Conservation (phyloP, 2,329 filamentous ascomycete genomes). For the Zopfia rhizophila region DNA sequence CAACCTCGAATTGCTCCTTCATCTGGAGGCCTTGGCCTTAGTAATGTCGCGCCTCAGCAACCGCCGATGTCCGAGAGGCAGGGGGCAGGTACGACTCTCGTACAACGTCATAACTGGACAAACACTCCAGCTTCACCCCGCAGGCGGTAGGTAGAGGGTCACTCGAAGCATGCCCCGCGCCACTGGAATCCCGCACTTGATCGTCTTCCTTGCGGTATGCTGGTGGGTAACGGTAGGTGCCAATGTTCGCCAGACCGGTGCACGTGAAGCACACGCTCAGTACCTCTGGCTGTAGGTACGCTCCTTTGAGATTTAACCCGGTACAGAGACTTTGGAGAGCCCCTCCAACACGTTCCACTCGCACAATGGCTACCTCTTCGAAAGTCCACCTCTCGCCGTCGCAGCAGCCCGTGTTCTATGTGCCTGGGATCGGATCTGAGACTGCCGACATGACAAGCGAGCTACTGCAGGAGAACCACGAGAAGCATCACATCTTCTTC, state of each 20-base stretch:
- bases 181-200: too few species aligned
- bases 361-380: slow-evolving; percentile 19
- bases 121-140: too few species aligned
- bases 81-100: too few species aligned
- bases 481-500: slow-evolving; percentile 49
- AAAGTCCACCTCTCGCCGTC: slow-evolving; percentile 49
- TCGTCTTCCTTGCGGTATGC: too few species aligned
- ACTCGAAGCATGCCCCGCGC: too few species aligned
- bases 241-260: slow-evolving; percentile 1
- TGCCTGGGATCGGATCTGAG: slow-evolving; percentile 60
- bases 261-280: slow-evolving; percentile 1
- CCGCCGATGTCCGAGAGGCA: too few species aligned
- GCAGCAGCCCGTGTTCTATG: slow-evolving; percentile 57
- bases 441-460: slow-evolving; percentile 70
- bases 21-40: too few species aligned
- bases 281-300: background rate
- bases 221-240: background rate
- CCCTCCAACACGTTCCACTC: too few species aligned
- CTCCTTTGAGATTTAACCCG: background rate
- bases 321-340: slow-evolving; percentile 1
- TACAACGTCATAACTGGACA: too few species aligned
- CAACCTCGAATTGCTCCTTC: too few species aligned
- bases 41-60: too few species aligned
- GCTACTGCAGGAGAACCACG: slow-evolving; percentile 54
- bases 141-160: too few species aligned